Conservation (phyloP, 805 yeast genomes). For the Metschnikowia peoriensis region DNA sequence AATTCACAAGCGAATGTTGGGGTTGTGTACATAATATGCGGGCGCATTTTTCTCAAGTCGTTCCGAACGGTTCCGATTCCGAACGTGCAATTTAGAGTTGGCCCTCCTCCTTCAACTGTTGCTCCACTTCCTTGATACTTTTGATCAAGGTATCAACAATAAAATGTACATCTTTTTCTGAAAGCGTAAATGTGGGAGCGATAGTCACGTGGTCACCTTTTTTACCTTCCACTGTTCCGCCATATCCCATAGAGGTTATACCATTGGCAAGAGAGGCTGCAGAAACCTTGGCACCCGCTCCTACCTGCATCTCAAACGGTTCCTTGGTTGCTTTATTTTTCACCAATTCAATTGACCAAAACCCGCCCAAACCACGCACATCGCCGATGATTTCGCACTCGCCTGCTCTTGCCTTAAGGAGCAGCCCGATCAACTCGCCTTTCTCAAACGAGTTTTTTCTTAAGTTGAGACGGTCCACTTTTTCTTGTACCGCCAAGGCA, state of each 20-base stretch:
- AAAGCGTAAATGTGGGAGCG: conserved; percentile 47
- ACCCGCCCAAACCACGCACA: conserved; percentile 62
- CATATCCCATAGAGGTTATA: conserved; percentile 45
- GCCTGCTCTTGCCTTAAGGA: conserved; percentile 8
- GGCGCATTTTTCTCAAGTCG: background rate
- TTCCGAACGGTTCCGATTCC: background rate
- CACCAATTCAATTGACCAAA: conserved; percentile 58
- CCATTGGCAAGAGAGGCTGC: conserved; percentile 43
- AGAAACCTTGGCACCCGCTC: conserved; percentile 37
- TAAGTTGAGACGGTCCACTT: conserved; percentile 16
- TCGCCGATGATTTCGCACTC: conserved; percentile 44
- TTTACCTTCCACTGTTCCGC: conserved; percentile 41
- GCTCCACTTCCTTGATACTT: conserved; percentile 40
- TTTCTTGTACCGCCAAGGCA: conserved; percentile 18
- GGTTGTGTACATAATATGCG: background rate
- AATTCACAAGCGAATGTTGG: background rate
- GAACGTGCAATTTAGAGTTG: background rate
- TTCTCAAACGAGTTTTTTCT: conserved; percentile 14
- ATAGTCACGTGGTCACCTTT: conserved; percentile 47
- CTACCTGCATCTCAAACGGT: conserved; percentile 38
- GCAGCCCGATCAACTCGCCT: conserved; percentile 11
- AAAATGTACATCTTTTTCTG: conserved; percentile 41
- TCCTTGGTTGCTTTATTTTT: conserved; percentile 52
- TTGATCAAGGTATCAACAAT: conserved; percentile 38
- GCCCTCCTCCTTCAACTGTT: conserved; percentile 10